These are phyloP conservation scores for Mitragyna speciosa DNA, from an alignment of 257 asterid genomes.

Conservation along the genomic window DNA sequence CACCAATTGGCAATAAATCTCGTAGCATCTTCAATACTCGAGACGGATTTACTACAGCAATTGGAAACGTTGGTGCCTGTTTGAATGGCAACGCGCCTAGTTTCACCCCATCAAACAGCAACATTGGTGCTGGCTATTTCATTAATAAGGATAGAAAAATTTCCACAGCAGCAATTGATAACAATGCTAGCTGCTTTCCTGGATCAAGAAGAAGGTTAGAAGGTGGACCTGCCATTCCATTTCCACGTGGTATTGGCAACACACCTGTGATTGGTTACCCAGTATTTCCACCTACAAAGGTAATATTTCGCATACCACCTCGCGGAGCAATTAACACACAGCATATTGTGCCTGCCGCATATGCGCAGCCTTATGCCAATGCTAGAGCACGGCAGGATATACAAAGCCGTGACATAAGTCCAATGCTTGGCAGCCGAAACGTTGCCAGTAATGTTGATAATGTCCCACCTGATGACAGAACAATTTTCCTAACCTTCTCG, in stretches of 20 bases:
- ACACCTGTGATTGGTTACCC: not conserved
- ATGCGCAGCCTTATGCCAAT: no score
- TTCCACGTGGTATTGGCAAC: not conserved
- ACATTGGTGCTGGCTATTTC: no score
- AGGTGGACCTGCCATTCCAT: not conserved
- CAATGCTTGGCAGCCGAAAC: slow-evolving; percentile 15
- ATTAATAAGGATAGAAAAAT: not conserved
- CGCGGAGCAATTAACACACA: not conserved
- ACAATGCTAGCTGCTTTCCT: not conserved
- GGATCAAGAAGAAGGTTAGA: not conserved
- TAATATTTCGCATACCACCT: not conserved
- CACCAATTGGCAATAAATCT: not conserved
- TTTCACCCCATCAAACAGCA: no score
- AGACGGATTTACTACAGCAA: no score
- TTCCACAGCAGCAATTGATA: not conserved
- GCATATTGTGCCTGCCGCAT: not conserved
- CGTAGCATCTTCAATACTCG: not conserved
- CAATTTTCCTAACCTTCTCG: slow-evolving; percentile 74
- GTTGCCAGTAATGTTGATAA: not conserved
- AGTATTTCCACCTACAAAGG: not conserved
- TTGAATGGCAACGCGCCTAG: no score
- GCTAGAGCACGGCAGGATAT: not conserved
- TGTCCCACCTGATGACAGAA: slow-evolving; percentile 51
- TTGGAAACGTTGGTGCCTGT: no score
- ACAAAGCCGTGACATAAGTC: slow-evolving; percentile 6